Percentiles rank a stretch among this genome's conserved stretches.
These are phyloP conservation scores for Oenanthe sinensis DNA, from an alignment of 129 eudicot species.

Conservation along the genomic window DNA sequence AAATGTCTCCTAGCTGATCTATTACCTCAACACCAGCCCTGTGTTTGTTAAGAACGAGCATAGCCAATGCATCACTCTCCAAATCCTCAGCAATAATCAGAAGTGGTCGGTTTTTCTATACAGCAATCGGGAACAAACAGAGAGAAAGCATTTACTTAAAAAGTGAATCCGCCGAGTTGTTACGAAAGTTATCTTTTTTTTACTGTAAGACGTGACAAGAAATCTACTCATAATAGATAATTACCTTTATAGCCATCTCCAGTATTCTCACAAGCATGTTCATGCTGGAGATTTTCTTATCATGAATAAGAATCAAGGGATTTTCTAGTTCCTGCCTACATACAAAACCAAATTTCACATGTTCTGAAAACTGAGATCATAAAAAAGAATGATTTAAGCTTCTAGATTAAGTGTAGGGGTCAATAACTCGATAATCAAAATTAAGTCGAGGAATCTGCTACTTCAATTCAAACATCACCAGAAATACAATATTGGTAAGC, in stretches of 20 bases:
- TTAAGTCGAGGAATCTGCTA: background rate
- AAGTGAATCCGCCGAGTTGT: background rate
- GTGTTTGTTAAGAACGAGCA: constrained; percentile 83
- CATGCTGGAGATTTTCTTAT: constrained; percentile 74
- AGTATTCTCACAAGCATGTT: constrained; percentile 57
- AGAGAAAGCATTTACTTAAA: background rate
- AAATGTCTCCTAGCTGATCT: background rate
- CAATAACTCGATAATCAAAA: background rate
- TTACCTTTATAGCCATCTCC: constrained; percentile 89
- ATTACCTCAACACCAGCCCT: constrained; percentile 78
- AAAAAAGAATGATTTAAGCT: background rate
- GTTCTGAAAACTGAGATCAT: constrained; percentile 16
- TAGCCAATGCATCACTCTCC: constrained; percentile 72
- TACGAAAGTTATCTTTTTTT: background rate
- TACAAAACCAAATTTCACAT: constrained; percentile 19
- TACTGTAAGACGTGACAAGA: background rate
- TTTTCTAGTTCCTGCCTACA: constrained; percentile 86
- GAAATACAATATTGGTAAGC: background rate
- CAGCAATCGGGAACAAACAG: background rate
- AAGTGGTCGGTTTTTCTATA: constrained; percentile 60
- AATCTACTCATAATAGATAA: background rate
- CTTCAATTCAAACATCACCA: background rate
- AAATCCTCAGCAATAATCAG: constrained; percentile 91
- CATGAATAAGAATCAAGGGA: constrained; percentile 86
- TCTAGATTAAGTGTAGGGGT: background rate